These are phyloP conservation scores for Ambispora gerdemannii DNA, from an alignment of 192 early-diverging fungal species.

Conservation along the genomic window DNA sequence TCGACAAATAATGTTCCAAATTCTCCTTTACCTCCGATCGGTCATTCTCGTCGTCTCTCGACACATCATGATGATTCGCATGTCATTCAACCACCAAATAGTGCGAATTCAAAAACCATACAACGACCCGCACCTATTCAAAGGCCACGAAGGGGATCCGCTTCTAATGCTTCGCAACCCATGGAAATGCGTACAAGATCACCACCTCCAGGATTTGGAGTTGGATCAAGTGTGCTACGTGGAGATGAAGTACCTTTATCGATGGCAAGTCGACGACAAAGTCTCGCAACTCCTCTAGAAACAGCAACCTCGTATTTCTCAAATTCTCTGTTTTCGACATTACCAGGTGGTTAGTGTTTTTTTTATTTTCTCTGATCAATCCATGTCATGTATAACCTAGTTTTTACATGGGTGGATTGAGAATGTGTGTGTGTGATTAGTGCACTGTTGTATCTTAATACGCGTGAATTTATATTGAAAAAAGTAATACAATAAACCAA, in stretches of 20 bases:
- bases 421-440: not conserved
- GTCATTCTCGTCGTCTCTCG: conserved; percentile 41
- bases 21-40: conserved; percentile 44
- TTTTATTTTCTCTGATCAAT: not conserved
- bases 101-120: conserved; percentile 37
- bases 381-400: not conserved
- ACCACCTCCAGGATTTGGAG: conserved; percentile 29
- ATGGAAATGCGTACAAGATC: conserved; percentile 9
- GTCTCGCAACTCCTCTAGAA: not conserved
- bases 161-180: not conserved
- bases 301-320: conserved; percentile 28
- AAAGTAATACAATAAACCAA: not conserved
- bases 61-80: conserved; percentile 37
- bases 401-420: not conserved
- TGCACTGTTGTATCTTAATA: not conserved
- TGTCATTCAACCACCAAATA: conserved; percentile 22
- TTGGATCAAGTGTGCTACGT: conserved; percentile 1
- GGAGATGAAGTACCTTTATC: conserved; percentile 19
- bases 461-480: not conserved
- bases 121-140: conserved; percentile 44
- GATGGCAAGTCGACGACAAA: conserved; percentile 19
- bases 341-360: conserved; percentile 24
- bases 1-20: conserved; percentile 32
- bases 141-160: conserved; percentile 30
- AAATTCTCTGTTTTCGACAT: conserved; percentile 26